Percentiles rank a stretch among this genome's conserved stretches.
Conservation (phyloP, 345 rosid species). For the Bretschneidera sinensis region DNA sequence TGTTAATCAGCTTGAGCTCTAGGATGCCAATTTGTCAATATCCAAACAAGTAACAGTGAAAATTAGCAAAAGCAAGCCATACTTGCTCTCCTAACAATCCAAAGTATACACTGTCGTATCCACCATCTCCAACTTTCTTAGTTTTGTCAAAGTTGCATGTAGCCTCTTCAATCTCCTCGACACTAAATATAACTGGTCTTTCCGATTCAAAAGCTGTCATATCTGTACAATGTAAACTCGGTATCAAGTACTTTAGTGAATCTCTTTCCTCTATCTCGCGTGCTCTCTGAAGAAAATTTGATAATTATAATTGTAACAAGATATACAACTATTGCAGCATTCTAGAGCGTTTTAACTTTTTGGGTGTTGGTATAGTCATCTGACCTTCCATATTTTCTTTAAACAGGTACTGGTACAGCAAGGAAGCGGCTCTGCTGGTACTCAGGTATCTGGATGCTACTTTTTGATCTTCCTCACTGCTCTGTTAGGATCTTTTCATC, state of each 20-base stretch:
- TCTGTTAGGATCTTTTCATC: constrained; percentile 18
- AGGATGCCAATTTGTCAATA: no score
- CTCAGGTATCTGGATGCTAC: constrained; percentile 32
- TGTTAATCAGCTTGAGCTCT: no score
- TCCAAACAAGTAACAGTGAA: constrained; percentile 4
- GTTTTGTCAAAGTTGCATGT: constrained; percentile 42
- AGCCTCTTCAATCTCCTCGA: constrained; percentile 53
- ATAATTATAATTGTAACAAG: neutral
- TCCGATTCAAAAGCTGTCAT: constrained; percentile 46
- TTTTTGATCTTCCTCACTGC: constrained; percentile 20
- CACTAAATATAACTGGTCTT: constrained; percentile 37
- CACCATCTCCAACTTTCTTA: constrained; percentile 57
- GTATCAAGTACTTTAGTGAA: neutral
- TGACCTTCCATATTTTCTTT: constrained; percentile 44
- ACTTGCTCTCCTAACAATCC: constrained; percentile 44
- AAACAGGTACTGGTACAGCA: constrained; percentile 22
- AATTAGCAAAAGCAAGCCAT: neutral
- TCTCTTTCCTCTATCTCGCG: neutral
- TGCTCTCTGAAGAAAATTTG: neutral
- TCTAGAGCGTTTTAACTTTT: neutral
- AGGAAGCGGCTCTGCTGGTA: constrained; percentile 24
- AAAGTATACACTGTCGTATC: constrained; percentile 48
- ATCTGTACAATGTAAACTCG: constrained; percentile 22
- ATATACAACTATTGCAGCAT: no score
- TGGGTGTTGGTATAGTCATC: constrained; percentile 7